Evolutionary conservation across 805 yeast species (phyloP).

Genomic region (Candida tibetensis): DNA sequence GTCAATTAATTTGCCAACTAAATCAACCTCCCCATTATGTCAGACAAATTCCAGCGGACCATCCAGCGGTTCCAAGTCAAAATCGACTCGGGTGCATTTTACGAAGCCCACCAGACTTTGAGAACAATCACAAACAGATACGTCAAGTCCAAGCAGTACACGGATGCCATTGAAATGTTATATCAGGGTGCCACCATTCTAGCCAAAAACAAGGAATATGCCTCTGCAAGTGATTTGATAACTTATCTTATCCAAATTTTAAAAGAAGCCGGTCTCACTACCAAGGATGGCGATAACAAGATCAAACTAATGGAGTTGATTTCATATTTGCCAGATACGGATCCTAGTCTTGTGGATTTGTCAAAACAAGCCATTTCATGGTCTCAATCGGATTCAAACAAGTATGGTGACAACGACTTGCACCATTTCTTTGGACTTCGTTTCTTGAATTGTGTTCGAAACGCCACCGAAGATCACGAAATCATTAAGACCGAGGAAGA

Average conservation of each 20-base stretch:
- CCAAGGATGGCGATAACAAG: slow-evolving; percentile 39
- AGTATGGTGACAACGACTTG: slow-evolving; percentile 72
- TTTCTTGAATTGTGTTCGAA: slow-evolving; percentile 39
- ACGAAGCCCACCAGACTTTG: slow-evolving; percentile 95
- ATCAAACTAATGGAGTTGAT: slow-evolving; percentile 48
- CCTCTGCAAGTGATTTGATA: slow-evolving; percentile 77
- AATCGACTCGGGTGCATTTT: slow-evolving; percentile 71
- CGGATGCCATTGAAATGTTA: slow-evolving; percentile 70
- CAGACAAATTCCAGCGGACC: slow-evolving; percentile 53
- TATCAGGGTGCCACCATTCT: slow-evolving; percentile 69
- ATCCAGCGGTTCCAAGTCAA: slow-evolving; percentile 64
- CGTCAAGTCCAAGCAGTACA: slow-evolving; percentile 62
- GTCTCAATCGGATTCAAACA: slow-evolving; percentile 48
- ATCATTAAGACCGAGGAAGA: slow-evolving; percentile 18
- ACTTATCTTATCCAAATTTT: slow-evolving; percentile 71
- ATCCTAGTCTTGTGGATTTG: slow-evolving; percentile 56
- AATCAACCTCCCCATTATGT: no score
- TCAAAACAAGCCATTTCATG: slow-evolving; percentile 66
- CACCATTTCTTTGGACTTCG: slow-evolving; percentile 73
- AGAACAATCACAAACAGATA: slow-evolving; percentile 87
- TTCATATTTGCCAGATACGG: slow-evolving; percentile 41
- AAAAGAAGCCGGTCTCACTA: slow-evolving; percentile 45
- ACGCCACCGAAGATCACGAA: slow-evolving; percentile 10
- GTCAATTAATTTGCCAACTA: no score
- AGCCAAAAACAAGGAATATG: slow-evolving; percentile 67